Base-by-base conservation (phyloP, 805 yeast species). In the Saitoella complicata region DNA sequence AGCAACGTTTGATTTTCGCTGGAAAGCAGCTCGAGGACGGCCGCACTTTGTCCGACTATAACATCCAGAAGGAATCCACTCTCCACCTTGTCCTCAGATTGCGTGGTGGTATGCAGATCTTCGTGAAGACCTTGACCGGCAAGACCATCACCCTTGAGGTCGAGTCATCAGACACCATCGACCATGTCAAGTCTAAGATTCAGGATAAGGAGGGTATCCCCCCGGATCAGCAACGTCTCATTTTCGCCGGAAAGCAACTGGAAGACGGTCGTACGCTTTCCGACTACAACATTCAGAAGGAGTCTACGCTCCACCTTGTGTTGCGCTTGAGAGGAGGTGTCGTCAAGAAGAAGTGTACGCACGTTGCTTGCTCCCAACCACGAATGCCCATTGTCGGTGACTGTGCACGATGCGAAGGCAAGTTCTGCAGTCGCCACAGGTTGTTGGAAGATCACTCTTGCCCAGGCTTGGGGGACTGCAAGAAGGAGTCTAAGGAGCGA, bases 181-280 rank as follows among this genome's bases (percentile, higher is more conserved):
- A 87, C 76, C 85, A 85, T 61, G 95, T 88, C 72, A 87, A 85
- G 75, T 73, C 93, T 61, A 86, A 86, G 76, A 86, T 87, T 64
- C 94, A 85, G 75, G 95, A 85, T 73, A 85, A 83, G 72, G 95
- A 86, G 68, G 95, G 95, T 63, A 86, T 86, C 60, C 95, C 96
- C 66, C 94, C 95, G 58, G 95, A 85, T 70, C 95, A 86, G 69
- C 96, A 87, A 72, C 80, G 95, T 72, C 77, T 86, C 61, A 85
- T 87, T 72, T 87, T 86, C 61, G 95, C 95, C 58, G 95, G 95
- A 76, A 86, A 85, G 75, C 95, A 84, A 72, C 78, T 86, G 66
- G 95, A 85, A 70, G 68, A 65, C 49, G 49, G 49, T 57, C 80
- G 95, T 73, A 85, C 95, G 43, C 70, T 85, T 53, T 80, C 94